Conservation (phyloP, 306 rosid species). For the Mimosa bimucronata region DNA sequence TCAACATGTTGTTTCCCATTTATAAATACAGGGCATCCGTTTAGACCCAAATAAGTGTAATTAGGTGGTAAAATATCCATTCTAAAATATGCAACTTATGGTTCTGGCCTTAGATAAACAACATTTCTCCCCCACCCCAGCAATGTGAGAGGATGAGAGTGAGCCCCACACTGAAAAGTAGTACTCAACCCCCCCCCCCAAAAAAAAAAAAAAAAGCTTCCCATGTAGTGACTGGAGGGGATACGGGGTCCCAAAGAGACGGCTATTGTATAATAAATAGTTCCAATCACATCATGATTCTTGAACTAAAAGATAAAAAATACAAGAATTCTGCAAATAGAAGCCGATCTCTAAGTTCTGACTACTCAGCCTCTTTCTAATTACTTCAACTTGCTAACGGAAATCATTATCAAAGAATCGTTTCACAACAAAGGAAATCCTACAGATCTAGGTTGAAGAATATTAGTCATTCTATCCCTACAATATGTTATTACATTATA, state of each 20-base stretch:
- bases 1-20: no score
- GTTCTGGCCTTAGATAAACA: slow-evolving; percentile 12
- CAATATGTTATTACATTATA: background rate
- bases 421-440: slow-evolving; percentile 21
- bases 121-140: background rate
- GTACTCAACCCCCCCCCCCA: background rate
- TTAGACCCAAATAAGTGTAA: background rate
- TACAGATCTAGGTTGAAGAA: slow-evolving; percentile 14
- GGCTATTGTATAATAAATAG: background rate
- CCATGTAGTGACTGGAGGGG: background rate
- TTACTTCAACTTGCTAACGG: no score
- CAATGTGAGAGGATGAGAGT: background rate
- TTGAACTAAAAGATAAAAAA: background rate
- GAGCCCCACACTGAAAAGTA: background rate
- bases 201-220: no score
- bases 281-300: slow-evolving; percentile 18
- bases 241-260: no score
- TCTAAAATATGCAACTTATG: slow-evolving; percentile 24
- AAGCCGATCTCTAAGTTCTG: no score
- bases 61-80: slow-evolving; percentile 15
- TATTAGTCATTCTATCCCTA: background rate
- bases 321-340: no score
- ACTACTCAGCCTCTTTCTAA: no score
- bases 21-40: no score
- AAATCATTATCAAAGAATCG: no score